Percentiles rank a stretch among this genome's conserved stretches.
phyloP scores from a whole-genome alignment of 805 yeast species.

The Yarrowia osloensis region DNA sequence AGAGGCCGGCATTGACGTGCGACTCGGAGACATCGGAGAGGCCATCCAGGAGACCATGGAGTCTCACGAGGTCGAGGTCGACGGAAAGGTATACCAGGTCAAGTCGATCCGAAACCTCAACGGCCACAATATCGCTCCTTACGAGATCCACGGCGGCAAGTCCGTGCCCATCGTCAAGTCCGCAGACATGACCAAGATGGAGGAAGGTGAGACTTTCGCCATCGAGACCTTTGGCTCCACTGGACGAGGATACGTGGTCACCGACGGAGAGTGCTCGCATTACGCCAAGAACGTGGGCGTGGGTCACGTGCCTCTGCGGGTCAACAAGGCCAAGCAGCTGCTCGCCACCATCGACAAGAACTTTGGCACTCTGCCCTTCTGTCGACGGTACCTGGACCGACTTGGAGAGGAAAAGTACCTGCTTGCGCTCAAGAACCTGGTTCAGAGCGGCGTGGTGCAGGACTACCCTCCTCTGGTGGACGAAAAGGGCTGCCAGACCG shows the following conservation, averaged over 20 bases:
- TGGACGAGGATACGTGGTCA: slow-evolving; percentile 85
- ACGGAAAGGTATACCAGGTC: slow-evolving; percentile 82
- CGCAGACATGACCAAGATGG: slow-evolving; percentile 95
- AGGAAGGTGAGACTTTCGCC: slow-evolving; percentile 97
- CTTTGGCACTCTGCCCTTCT: slow-evolving; percentile 95
- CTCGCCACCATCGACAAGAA: slow-evolving; percentile 69
- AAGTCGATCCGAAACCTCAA: slow-evolving; percentile 88
- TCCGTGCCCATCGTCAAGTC: slow-evolving; percentile 94
- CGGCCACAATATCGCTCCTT: slow-evolving; percentile 90
- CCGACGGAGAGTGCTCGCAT: slow-evolving; percentile 93
- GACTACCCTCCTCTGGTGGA: slow-evolving; percentile 95
- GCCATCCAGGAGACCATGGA: slow-evolving; percentile 98
- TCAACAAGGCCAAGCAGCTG: slow-evolving; percentile 69
- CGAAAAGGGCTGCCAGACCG: slow-evolving; percentile 82
- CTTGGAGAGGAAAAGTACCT: slow-evolving; percentile 90
- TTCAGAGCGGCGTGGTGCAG: slow-evolving; percentile 80
- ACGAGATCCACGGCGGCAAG: slow-evolving; percentile 88
- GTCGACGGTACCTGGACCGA: slow-evolving; percentile 91
- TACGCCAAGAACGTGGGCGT: slow-evolving; percentile 67
- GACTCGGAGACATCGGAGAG: slow-evolving; percentile 92
- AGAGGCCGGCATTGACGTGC: slow-evolving; percentile 94
- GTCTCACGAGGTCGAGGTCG: slow-evolving; percentile 85
- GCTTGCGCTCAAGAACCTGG: slow-evolving; percentile 81
- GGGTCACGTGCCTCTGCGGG: slow-evolving; percentile 53
- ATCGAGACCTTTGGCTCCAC: slow-evolving; percentile 98